Evolutionary conservation across 768 basidiomycete genomes (phyloP).

Genomic region (Leccinum ochraceum): DNA sequence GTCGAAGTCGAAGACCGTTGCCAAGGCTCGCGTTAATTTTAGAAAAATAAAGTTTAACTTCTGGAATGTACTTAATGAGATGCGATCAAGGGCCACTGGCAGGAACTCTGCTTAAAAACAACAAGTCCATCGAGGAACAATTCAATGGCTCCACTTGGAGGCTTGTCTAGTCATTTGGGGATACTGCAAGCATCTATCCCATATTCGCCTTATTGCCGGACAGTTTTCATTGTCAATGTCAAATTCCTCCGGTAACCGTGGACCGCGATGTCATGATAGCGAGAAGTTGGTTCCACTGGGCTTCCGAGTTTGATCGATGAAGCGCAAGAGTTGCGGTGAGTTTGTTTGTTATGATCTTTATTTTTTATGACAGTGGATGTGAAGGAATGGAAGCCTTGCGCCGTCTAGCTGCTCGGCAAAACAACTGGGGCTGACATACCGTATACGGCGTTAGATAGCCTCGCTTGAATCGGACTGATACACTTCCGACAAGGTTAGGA

Average conservation of each 20-base stretch:
- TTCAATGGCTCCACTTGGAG: neutral
- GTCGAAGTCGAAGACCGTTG: neutral
- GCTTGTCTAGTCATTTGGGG: neutral
- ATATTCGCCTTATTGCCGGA: neutral
- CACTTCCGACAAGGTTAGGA: neutral
- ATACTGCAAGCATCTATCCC: neutral
- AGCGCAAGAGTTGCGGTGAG: neutral
- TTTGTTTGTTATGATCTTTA: neutral
- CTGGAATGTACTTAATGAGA: neutral
- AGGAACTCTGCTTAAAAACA: neutral
- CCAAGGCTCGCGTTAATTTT: too few species aligned
- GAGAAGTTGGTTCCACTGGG: neutral
- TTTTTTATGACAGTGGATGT: neutral
- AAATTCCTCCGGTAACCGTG: neutral
- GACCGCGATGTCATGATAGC: neutral
- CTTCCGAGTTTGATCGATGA: neutral
- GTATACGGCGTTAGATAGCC: neutral
- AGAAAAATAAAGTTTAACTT: neutral
- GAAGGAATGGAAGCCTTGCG: neutral
- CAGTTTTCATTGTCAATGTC: neutral
- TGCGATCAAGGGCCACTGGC: neutral
- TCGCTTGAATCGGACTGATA: neutral
- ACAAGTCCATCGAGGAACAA: neutral
- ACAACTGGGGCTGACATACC: neutral
- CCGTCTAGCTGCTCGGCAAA: neutral